Evolutionary conservation across 2,329 filamentous ascomycete genomes (phyloP), one percentile per base, ranked within the genome.

Genomic region (Ramularia endophylla): DNA sequence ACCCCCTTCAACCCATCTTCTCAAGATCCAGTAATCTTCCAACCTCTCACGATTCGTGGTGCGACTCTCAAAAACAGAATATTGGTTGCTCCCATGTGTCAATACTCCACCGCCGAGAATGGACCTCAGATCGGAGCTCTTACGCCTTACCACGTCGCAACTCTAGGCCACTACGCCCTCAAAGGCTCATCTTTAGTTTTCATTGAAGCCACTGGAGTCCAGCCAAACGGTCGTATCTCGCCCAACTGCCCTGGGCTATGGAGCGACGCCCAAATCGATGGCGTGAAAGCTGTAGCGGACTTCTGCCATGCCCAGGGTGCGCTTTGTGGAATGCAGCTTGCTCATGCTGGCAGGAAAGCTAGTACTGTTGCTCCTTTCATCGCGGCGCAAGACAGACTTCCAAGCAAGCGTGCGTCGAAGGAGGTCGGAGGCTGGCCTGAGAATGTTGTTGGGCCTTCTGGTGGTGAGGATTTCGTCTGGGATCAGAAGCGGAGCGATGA

Each of bases 101-200:
- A 84, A 59, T 84, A 84, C 65, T 77, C 72, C n/a, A 75, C 79
- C 15, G 60, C 80, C 18, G 73, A 81, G 56, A 35, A 46, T 5
- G 66, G 67, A 1, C 61, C 64, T 3, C 34, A 57, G 20, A 64
- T 59, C 4, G 80, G 89, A 31, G 82, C 89, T 62, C 67, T 83
- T 44, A 88, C 84, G 76, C 84, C 60, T n/a, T 95, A 81, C 75
- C 87, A 95, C 61, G 69, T 94, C 39, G 80, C 87, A 25, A 88
- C 94, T 58, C 71, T 90, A 12, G 86, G 87, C 42, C 81, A 86
- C 48, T 88, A 87, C 52, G 76, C 85, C 13, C 72, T 83, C 40
- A 80, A 83, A 47, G 88, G 88, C 12, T 81, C 85, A 0, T 82
- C 78, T 1, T 69, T 94, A 11, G 70, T 83, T 36, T 77, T 89